These are phyloP conservation scores for Plasmodium knowlesi DNA, from an alignment of 169 alveolate genomes.

Conservation along the genomic window DNA sequence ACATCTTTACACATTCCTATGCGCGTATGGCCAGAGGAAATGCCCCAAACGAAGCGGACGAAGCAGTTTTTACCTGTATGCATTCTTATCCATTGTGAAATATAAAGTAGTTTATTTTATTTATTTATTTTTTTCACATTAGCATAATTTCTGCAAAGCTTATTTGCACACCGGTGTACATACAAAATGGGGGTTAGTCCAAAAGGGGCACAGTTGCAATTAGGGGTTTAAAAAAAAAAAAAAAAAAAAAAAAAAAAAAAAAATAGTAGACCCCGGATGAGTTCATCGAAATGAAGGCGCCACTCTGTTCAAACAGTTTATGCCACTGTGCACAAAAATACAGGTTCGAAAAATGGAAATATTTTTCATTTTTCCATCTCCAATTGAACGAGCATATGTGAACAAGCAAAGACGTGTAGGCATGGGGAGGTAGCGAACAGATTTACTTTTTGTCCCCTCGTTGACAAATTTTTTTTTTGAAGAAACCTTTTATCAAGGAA, in stretches of 20 bases:
- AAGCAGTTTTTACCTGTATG: background rate
- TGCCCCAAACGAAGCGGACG: background rate
- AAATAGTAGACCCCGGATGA: background rate
- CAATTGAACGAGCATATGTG: background rate
- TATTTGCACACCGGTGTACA: background rate
- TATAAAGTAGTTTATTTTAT: background rate
- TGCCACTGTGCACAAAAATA: background rate
- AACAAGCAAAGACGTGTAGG: background rate
- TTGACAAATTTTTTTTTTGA: background rate
- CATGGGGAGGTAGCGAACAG: background rate
- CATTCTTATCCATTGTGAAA: background rate
- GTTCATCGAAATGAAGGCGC: background rate
- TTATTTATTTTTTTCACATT: background rate
- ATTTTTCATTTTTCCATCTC: background rate
- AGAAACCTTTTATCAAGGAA: background rate
- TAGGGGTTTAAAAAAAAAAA: background rate
- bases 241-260: background rate
- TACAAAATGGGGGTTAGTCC: background rate
- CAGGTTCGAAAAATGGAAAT: background rate
- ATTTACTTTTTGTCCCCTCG: background rate
- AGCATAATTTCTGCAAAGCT: background rate
- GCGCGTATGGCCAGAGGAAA: background rate
- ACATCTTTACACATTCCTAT: background rate
- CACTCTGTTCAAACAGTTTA: background rate
- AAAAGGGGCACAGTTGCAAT: background rate